phyloP scores from a whole-genome alignment of 495 filamentous ascomycete genomes.

The Articulospora tetracladia region DNA sequence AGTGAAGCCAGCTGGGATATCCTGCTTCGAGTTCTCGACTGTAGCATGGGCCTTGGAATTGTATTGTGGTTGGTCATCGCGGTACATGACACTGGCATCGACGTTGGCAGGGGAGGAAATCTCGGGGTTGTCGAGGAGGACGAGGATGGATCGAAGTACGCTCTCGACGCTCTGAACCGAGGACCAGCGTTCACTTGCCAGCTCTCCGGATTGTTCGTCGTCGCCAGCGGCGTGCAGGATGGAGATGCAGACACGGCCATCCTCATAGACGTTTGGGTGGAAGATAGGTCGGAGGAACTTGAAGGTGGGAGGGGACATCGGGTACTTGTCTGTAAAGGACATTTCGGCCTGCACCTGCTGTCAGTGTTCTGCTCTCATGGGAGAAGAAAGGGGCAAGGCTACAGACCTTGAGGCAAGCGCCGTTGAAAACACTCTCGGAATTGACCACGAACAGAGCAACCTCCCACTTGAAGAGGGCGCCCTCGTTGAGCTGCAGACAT shows the following conservation, averaged over 20 bases:
- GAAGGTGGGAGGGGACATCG: slow-evolving; percentile 89
- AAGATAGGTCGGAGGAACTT: slow-evolving; percentile 76
- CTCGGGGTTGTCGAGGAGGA: slow-evolving; percentile 93
- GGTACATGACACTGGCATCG: slow-evolving; percentile 82
- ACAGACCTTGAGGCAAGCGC: slow-evolving; percentile 76
- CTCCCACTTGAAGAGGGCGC: slow-evolving; percentile 80
- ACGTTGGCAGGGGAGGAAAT: slow-evolving; percentile 92
- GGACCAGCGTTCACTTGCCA: slow-evolving; percentile 85
- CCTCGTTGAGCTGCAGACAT: slow-evolving; percentile 55
- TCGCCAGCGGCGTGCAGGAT: slow-evolving; percentile 92
- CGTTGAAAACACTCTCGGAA: slow-evolving; percentile 83
- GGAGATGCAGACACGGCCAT: slow-evolving; percentile 92
- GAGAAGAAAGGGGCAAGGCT: slow-evolving; percentile 2
- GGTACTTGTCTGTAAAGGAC: slow-evolving; percentile 86
- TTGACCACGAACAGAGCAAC: slow-evolving; percentile 90
- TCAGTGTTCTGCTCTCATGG: slow-evolving; percentile 1
- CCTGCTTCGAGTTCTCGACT: slow-evolving; percentile 67
- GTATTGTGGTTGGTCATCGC: slow-evolving; percentile 65
- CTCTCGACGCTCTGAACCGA: slow-evolving; percentile 91
- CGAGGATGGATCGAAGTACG: slow-evolving; percentile 86
- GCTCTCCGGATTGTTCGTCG: slow-evolving; percentile 86
- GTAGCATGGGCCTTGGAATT: slow-evolving; percentile 63
- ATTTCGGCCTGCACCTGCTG: slow-evolving; percentile 58
- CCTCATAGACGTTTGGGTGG: slow-evolving; percentile 91
- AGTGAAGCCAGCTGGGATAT: slow-evolving; percentile 76